Percentiles rank a stretch among this genome's conserved stretches.
These are phyloP conservation scores for Blastomyces gilchristii DNA, from an alignment of 2,329 filamentous ascomycete species.

Conservation along the genomic window DNA sequence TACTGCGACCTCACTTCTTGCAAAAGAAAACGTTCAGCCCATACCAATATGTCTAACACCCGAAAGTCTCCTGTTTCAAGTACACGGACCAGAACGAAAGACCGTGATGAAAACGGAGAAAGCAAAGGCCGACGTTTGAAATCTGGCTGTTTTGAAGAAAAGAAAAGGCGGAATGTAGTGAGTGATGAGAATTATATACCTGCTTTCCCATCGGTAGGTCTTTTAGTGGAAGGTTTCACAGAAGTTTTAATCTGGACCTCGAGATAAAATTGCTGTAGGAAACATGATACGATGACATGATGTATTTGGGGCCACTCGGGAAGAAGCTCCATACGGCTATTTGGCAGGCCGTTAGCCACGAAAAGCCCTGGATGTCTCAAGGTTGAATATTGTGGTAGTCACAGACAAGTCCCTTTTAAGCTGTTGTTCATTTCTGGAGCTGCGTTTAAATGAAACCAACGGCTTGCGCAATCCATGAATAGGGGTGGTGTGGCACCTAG, in stretches of 20 bases:
- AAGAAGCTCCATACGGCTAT: neutral
- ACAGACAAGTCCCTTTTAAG: neutral
- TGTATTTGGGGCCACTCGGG: neutral
- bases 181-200: neutral
- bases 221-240: neutral
- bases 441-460: neutral
- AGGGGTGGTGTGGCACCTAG: neutral
- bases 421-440: neutral
- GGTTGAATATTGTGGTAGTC: neutral
- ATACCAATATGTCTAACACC: neutral
- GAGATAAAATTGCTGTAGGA: neutral
- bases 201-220: neutral
- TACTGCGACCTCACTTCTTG: neutral
- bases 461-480: neutral
- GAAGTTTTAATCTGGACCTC: neutral
- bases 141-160: neutral
- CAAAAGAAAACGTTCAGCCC: neutral
- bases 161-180: neutral
- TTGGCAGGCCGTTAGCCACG: neutral
- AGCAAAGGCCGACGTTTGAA: neutral
- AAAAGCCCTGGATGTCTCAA: neutral
- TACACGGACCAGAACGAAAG: neutral
- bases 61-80: neutral
- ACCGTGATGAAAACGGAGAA: neutral
- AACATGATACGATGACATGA: too few species aligned